Conservation (phyloP, 306 rosid genomes). For the Trifolium dubium region DNA sequence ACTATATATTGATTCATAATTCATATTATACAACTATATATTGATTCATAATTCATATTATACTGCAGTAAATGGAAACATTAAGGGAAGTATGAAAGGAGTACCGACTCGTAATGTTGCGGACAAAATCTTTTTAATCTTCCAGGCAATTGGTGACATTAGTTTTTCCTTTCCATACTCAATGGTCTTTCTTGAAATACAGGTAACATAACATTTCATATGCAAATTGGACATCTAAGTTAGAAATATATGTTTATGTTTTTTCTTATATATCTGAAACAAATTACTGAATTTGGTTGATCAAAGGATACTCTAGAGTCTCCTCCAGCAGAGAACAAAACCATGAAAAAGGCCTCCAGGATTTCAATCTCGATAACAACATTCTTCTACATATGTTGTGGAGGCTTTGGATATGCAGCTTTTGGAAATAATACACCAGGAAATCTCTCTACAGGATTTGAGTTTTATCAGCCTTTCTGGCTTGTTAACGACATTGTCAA, state of each 20-base stretch:
- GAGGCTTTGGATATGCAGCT: constrained; percentile 92
- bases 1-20: too few species aligned
- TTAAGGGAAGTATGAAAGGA: constrained; percentile 74
- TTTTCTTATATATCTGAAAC: background rate
- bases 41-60: background rate
- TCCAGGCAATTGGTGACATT: constrained; percentile 86
- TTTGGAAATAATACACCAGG: constrained; percentile 83
- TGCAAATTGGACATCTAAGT: background rate
- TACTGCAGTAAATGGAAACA: constrained; percentile 70
- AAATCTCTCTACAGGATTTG: constrained; percentile 81
- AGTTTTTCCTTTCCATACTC: constrained; percentile 89
- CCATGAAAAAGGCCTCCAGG: constrained; percentile 81
- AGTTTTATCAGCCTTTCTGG: constrained; percentile 83
- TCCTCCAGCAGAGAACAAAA: constrained; percentile 79
- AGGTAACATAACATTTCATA: constrained; percentile 28
- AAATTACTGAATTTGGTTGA: background rate
- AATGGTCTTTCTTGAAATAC: constrained; percentile 73
- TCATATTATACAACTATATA: too few species aligned
- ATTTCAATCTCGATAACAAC: constrained; percentile 66
- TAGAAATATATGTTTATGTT: too few species aligned
- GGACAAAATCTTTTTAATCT: constrained; percentile 62
- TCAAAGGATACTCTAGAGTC: constrained; percentile 77
- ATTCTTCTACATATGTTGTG: constrained; percentile 86
- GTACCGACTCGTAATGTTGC: constrained; percentile 49
- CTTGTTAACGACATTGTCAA: constrained; percentile 79